Evolutionary conservation across 805 yeast species (phyloP).

Genomic region (Suhomyces sp.): DNA sequence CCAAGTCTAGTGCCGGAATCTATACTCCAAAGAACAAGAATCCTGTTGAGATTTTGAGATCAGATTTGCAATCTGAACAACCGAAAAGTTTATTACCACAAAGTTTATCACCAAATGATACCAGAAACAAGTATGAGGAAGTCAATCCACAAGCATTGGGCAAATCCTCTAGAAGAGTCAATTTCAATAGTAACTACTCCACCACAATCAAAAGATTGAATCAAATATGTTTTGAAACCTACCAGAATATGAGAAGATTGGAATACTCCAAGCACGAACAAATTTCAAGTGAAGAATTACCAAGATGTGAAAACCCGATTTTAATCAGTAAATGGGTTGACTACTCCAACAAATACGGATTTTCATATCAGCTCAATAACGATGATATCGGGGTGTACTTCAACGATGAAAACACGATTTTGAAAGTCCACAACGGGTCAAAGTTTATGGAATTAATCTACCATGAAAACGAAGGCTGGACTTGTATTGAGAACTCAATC

Average conservation of each 20-base stretch:
- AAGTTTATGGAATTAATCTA: conserved; percentile 60
- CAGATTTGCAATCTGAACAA: conserved; percentile 67
- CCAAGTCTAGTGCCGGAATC: conserved; percentile 64
- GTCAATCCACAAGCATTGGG: conserved; percentile 41
- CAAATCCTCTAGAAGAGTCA: conserved; percentile 33
- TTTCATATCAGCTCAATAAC: conserved; percentile 86
- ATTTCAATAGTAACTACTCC: conserved; percentile 37
- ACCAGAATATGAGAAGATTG: conserved; percentile 40
- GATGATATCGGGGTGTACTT: conserved; percentile 89
- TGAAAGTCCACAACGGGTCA: conserved; percentile 63
- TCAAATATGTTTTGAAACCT: conserved; percentile 35
- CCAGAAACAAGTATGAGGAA: conserved; percentile 82
- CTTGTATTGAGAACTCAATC: conserved; percentile 43
- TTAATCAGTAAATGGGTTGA: conserved; percentile 96
- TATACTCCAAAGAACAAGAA: conserved; percentile 50
- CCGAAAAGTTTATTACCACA: conserved; percentile 75
- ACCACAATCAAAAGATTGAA: conserved; percentile 39
- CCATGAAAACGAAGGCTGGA: conserved; percentile 45
- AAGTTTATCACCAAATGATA: conserved; percentile 89
- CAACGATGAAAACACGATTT: conserved; percentile 78
- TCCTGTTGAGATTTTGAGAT: conserved; percentile 67
- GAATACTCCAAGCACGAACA: conserved; percentile 35
- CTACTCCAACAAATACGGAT: conserved; percentile 92
- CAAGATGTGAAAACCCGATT: conserved; percentile 55
- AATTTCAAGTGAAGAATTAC: conserved; percentile 35